Evolutionary conservation across 2,329 filamentous ascomycete species (phyloP), one percentile per base, ranked within the genome.

Genomic region (Rhinocladiella similis): DNA sequence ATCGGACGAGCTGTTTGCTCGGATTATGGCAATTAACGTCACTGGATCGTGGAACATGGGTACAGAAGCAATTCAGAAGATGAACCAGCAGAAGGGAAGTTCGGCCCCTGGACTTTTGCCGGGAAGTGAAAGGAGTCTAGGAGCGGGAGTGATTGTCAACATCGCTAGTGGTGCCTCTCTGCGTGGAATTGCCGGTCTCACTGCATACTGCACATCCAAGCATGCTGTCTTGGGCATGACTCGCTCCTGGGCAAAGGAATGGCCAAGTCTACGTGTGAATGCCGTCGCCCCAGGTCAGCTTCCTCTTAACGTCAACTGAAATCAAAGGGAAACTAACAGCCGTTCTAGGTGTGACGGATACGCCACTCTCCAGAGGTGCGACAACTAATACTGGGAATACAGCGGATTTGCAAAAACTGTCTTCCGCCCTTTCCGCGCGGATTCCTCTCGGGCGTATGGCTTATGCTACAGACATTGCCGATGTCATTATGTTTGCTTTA

Each of bases 191-290:
- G 67, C 69, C 0, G 68, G 71, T 10, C 73, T 73, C 63, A 70
- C 71, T 1, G 73, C 75, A 3, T 77, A 78, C 57, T 74, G 69
- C 6, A 67, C 70, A 1, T 68, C 71, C 3, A 79, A 79, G 58
- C 76, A 73, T 57, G 76, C 68, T 2, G 59, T 78, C 9, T 66
- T 78, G 5, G 76, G 74, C 1, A 66, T 78, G 53, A 77, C 75
- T 9, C 76, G 77, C 36, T 60, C 66, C 48, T 71, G 69, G 3
- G 66, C 70, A 3, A 68, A 64, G 16, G 71, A 73, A 54, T 66
- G 64, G n/a, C 57, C 61, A 5, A 63, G 65, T 5, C 72, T 75
- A 22, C 62, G 72, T 33, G 67, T 74, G 12, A 75, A 74, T 48
- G 66, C 69, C 2, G 62, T 74, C 2, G 48, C 53, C 14, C 57